Percentiles rank a stretch among this genome's conserved stretches.
These are phyloP conservation scores for Pilatotrama ljubarskyi DNA, from an alignment of 768 basidiomycete genomes.

Conservation along the genomic window DNA sequence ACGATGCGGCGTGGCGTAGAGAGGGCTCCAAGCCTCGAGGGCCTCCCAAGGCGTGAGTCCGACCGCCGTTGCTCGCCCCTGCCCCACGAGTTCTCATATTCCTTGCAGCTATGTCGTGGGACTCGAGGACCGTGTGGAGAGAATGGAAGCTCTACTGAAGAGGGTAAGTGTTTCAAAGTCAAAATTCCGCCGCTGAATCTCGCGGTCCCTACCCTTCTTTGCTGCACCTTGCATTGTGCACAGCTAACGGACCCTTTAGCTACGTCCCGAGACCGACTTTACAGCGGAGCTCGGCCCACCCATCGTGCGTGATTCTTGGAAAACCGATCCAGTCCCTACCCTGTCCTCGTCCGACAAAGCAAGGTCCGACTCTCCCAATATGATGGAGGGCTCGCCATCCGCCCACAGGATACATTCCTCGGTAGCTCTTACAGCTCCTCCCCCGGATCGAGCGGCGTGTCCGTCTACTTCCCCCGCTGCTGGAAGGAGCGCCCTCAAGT, in stretches of 20 bases:
- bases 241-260: conserved; percentile 37
- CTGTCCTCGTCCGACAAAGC: conserved; percentile 18
- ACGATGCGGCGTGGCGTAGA: conserved; percentile 17
- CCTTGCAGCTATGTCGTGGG: conserved; percentile 33
- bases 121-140: conserved; percentile 39
- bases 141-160: conserved; percentile 37
- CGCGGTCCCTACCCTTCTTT: conserved; percentile 8
- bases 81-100: not conserved
- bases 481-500: not conserved
- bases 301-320: conserved; percentile 68
- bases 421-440: conserved; percentile 12
- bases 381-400: conserved; percentile 3
- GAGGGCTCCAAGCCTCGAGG: conserved; percentile 41
- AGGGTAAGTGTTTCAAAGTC: conserved; percentile 31
- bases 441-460: conserved; percentile 2
- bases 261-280: conserved; percentile 63
- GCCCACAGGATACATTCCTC: not conserved
- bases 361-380: conserved; percentile 9
- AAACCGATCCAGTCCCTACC: conserved; percentile 26
- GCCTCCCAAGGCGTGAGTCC: conserved; percentile 41
- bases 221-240: not conserved
- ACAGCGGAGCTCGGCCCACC: conserved; percentile 62
- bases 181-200: conserved; percentile 28
- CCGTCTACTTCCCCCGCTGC: conserved; percentile 10
- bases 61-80: not conserved